A percentile compares a stretch with the other conserved stretches of the same genome.
These are phyloP conservation scores for Petasospora rhodanensis DNA, from an alignment of 1,139 yeast genomes.

Conservation along the genomic window DNA sequence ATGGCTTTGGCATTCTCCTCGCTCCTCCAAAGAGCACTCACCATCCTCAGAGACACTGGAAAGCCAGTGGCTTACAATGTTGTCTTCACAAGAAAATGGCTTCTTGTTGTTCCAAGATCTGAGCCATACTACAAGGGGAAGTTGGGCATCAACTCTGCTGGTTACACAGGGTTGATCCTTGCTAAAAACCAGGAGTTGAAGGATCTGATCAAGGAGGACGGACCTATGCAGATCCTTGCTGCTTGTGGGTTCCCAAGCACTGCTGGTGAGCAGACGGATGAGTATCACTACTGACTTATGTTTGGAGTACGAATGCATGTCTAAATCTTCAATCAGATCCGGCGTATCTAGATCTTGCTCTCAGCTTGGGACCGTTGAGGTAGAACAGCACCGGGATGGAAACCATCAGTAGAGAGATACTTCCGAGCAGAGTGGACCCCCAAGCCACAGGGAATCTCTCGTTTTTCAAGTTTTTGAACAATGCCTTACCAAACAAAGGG, in stretches of 20 bases:
- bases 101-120: constrained; percentile 82
- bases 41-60: constrained; percentile 54
- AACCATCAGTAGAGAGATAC: constrained; percentile 40
- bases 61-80: constrained; percentile 66
- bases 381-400: constrained; percentile 46
- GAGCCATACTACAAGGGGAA: constrained; percentile 33
- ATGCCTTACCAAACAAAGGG: constrained; percentile 54
- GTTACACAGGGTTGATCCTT: constrained; percentile 70
- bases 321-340: no score
- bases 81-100: constrained; percentile 74
- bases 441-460: constrained; percentile 50
- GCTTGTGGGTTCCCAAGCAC: constrained; percentile 66
- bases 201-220: constrained; percentile 37
- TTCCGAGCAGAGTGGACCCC: constrained; percentile 49
- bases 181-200: constrained; percentile 62
- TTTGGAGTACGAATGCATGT: no score
- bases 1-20: constrained; percentile 65
- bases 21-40: constrained; percentile 64
- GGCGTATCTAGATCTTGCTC: constrained; percentile 44
- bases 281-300: constrained; percentile 41
- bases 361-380: constrained; percentile 44
- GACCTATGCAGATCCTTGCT: constrained; percentile 45
- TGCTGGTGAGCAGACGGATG: constrained; percentile 37
- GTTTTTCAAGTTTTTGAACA: constrained; percentile 44
- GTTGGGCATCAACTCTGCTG: constrained; percentile 74